Percentiles rank a stretch among this genome's conserved stretches.
Conservation (phyloP, 2,329 filamentous ascomycete species). For the Apiospora rasikravindrae region DNA sequence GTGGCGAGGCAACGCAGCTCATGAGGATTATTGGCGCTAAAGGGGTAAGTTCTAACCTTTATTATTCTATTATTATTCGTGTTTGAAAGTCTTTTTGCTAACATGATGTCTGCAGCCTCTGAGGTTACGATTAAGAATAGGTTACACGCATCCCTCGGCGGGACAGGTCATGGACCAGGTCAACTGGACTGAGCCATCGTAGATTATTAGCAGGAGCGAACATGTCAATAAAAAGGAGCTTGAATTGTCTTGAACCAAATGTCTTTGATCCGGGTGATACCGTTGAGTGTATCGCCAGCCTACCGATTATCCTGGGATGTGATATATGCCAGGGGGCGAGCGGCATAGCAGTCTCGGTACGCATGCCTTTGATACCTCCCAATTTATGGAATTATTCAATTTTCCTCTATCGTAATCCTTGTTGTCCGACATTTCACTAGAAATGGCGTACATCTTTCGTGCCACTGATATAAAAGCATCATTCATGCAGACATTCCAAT, state of each 20-base stretch:
- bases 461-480: neutral
- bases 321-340: neutral
- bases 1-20: constrained; percentile 84
- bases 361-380: neutral
- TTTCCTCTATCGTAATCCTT: neutral
- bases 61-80: constrained; percentile 18
- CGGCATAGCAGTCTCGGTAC: neutral
- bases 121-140: constrained; percentile 83
- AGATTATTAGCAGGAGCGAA: constrained; percentile 16
- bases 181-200: constrained; percentile 86
- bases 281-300: neutral
- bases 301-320: neutral
- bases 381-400: neutral
- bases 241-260: neutral
- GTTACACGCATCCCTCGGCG: constrained; percentile 73
- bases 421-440: neutral
- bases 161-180: constrained; percentile 87
- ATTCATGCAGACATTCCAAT: neutral
- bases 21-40: constrained; percentile 87
- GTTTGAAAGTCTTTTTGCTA: constrained; percentile 29
- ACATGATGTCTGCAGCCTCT: constrained; percentile 65
- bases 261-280: neutral
- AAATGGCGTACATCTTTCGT: neutral
- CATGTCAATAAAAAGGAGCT: constrained; percentile 13
- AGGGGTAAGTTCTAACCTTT: constrained; percentile 71